phyloP scores from a whole-genome alignment of 345 rosid genomes.

The Populus davidiana region DNA sequence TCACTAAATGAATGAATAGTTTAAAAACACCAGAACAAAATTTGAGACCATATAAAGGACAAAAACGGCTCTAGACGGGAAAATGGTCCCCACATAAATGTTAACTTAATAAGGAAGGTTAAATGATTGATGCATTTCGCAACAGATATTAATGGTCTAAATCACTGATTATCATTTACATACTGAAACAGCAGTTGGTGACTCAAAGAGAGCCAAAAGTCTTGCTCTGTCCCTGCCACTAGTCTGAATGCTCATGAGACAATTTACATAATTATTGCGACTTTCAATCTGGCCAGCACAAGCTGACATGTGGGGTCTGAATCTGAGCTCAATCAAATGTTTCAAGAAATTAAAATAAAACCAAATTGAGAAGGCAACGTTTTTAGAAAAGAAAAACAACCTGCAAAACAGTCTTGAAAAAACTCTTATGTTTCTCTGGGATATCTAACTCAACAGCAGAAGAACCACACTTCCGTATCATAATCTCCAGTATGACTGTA shows the following conservation, averaged over 20 bases:
- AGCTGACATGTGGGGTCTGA: no score
- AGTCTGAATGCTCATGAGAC: neutral
- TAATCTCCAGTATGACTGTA: constrained; percentile 75
- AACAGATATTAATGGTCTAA: no score
- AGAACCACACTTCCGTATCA: constrained; percentile 79
- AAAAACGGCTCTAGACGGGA: neutral
- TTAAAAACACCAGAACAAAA: no score
- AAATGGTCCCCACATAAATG: neutral
- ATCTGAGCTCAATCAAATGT: neutral
- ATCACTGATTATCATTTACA: no score
- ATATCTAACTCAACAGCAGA: constrained; percentile 57
- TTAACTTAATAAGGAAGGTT: no score
- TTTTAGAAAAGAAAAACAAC: constrained; percentile 27
- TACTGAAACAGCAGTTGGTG: no score
- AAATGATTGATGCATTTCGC: no score
- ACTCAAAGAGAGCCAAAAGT: no score
- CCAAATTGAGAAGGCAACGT: neutral
- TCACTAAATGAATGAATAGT: neutral
- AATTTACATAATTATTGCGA: neutral
- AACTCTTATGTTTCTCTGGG: constrained; percentile 70
- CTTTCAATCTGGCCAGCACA: no score
- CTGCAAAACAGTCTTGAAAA: constrained; percentile 71
- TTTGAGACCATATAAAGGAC: neutral
- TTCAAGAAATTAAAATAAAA: neutral
- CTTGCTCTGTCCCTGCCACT: no score